These are phyloP conservation scores for Aspergillus haitiensis DNA, from an alignment of 495 filamentous ascomycete species.

Conservation along the genomic window DNA sequence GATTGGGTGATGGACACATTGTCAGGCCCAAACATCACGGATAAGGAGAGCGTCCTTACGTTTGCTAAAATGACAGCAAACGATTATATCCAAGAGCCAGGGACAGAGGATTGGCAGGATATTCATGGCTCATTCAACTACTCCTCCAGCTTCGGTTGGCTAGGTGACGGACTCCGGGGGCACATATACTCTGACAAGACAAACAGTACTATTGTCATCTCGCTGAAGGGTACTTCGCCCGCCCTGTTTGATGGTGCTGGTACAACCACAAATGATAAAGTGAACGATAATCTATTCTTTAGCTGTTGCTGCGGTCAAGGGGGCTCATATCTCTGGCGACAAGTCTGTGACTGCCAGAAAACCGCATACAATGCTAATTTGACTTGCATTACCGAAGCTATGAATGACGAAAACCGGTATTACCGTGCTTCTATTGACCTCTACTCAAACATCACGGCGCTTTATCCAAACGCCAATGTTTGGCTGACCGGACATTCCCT, in stretches of 20 bases:
- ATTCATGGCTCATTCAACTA: conserved; percentile 78
- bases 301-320: conserved; percentile 97
- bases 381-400: conserved; percentile 74
- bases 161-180: conserved; percentile 81
- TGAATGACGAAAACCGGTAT: conserved; percentile 82
- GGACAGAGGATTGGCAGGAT: conserved; percentile 78
- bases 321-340: conserved; percentile 79
- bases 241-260: conserved; percentile 94
- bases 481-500: conserved; percentile 91
- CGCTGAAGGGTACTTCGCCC: conserved; percentile 84
- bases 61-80: conserved; percentile 85
- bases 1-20: conserved; percentile 86
- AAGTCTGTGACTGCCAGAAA: conserved; percentile 88
- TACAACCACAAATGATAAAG: conserved; percentile 94
- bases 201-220: conserved; percentile 86
- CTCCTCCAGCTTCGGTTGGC: conserved; percentile 85
- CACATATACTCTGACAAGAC: conserved; percentile 86
- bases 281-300: conserved; percentile 97
- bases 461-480: conserved; percentile 82
- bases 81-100: conserved; percentile 76
- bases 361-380: conserved; percentile 84
- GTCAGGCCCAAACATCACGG: conserved; percentile 74
- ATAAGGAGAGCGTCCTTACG: conserved; percentile 79
- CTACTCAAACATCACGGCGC: conserved; percentile 84
- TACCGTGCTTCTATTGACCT: conserved; percentile 84